phyloP scores from a whole-genome alignment of 768 basidiomycete genomes.

The Mycena chlorophos region DNA sequence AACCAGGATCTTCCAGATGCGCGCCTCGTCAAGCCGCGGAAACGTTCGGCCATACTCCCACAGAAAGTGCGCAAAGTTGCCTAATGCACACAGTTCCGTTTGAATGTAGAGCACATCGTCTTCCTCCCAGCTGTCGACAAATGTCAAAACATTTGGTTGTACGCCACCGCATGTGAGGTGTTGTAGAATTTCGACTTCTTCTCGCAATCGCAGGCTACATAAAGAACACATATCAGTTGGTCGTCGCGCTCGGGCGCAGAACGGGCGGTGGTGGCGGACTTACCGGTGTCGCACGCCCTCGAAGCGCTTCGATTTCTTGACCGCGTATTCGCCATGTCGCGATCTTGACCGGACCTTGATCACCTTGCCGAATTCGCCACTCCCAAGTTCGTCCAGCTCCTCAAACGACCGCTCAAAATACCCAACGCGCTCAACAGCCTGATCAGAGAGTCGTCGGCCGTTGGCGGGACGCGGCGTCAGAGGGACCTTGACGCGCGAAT shows the following conservation, averaged over 20 bases:
- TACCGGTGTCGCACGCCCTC: constrained; percentile 90
- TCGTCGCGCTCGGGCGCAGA: not conserved
- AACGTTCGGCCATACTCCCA: constrained; percentile 86
- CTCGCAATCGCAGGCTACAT: constrained; percentile 76
- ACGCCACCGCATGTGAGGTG: constrained; percentile 57
- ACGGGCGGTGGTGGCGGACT: too few species aligned
- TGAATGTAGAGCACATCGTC: constrained; percentile 85
- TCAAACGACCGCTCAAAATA: constrained; percentile 81
- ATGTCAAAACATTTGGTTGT: constrained; percentile 83
- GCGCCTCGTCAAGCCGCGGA: constrained; percentile 84
- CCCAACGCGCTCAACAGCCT: constrained; percentile 53
- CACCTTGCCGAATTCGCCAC: constrained; percentile 92
- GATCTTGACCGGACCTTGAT: constrained; percentile 78
- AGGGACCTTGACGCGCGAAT: too few species aligned
- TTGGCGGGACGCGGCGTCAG: constrained; percentile 19
- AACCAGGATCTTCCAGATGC: constrained; percentile 93
- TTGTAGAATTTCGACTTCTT: constrained; percentile 91
- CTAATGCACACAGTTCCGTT: constrained; percentile 91
- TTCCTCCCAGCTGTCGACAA: constrained; percentile 96
- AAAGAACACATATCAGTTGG: constrained; percentile 20
- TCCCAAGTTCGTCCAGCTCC: constrained; percentile 79
- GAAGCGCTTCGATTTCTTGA: constrained; percentile 93
- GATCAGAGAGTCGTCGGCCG: constrained; percentile 38
- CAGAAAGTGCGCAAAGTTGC: constrained; percentile 88
- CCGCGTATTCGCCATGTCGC: constrained; percentile 65